phyloP scores from a whole-genome alignment of 441 rosid species.

The Mallotus japonicus region DNA sequence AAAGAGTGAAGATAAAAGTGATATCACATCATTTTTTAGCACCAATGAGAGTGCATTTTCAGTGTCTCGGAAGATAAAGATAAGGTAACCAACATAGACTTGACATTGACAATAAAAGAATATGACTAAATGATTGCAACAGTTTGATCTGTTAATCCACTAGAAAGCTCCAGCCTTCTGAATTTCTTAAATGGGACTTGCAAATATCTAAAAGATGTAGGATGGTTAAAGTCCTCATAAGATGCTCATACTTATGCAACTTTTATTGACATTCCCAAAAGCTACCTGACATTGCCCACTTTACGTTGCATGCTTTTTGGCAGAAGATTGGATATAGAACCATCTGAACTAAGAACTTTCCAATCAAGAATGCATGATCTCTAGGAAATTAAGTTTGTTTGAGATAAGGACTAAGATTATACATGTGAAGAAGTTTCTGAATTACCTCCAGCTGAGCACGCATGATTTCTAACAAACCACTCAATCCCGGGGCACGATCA shows the following conservation, averaged over 20 bases:
- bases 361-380: not conserved
- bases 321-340: not conserved
- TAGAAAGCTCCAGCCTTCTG: not conserved
- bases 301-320: not conserved
- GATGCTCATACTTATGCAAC: not conserved
- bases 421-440: not conserved
- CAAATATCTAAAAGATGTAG: not conserved
- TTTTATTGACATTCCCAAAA: not conserved
- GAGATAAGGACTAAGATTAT: not conserved
- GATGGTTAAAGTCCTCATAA: not conserved
- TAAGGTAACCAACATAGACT: not conserved
- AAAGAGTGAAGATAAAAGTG: not conserved
- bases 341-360: not conserved
- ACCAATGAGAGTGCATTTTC: not conserved
- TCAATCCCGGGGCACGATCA: conserved; percentile 68
- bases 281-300: not conserved
- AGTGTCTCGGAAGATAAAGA: not conserved
- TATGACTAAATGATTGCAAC: conserved; percentile 3
- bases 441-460: conserved; percentile 97
- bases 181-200: not conserved
- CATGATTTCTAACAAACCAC: conserved; percentile 83
- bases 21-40: conserved; percentile 7
- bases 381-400: no score
- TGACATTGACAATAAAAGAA: not conserved
- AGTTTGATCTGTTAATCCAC: not conserved